Evolutionary conservation across 495 filamentous ascomycete genomes (phyloP).

Genomic region (Xylaria bambusicola): DNA sequence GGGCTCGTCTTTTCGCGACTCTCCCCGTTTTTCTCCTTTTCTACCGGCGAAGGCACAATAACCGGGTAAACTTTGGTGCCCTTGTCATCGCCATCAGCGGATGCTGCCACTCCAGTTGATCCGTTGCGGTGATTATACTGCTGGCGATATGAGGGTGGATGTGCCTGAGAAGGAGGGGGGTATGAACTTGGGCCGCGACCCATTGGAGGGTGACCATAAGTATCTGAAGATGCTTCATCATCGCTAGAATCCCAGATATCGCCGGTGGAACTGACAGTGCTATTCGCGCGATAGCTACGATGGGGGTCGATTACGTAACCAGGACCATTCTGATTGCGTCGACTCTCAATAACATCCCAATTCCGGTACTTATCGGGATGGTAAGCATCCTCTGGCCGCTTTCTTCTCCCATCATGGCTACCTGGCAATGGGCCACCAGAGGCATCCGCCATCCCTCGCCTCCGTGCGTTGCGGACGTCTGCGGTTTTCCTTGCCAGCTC

Average conservation of each 20-base stretch:
- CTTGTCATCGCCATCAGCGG: conserved; percentile 22
- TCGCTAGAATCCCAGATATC: conserved; percentile 33
- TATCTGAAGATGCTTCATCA: conserved; percentile 11
- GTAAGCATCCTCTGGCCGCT: conserved; percentile 22
- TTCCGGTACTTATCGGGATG: conserved; percentile 32
- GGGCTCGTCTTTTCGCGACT: conserved; percentile 32
- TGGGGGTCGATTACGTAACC: conserved; percentile 24
- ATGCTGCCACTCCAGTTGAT: conserved; percentile 1
- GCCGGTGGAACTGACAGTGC: conserved; percentile 23
- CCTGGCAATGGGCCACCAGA: conserved; percentile 1
- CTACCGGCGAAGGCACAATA: conserved; percentile 45
- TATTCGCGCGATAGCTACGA: conserved; percentile 22
- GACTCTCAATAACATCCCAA: conserved; percentile 28
- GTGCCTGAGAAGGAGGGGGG: conserved; percentile 10
- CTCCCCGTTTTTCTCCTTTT: conserved; percentile 2
- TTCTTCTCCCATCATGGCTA: conserved; percentile 16
- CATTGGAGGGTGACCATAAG: neutral
- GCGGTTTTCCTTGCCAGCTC: conserved; percentile 58
- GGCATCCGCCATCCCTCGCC: conserved; percentile 1
- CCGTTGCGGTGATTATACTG: neutral
- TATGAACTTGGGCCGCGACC: conserved; percentile 10
- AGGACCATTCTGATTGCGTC: conserved; percentile 18
- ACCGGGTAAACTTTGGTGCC: conserved; percentile 36
- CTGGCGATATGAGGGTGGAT: neutral
- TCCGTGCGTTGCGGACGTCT: conserved; percentile 52